A percentile compares a stretch with the other conserved stretches of the same genome.
These are phyloP conservation scores for Talaromyces sp. DNA, from an alignment of 2,329 filamentous ascomycete genomes.

Conservation along the genomic window DNA sequence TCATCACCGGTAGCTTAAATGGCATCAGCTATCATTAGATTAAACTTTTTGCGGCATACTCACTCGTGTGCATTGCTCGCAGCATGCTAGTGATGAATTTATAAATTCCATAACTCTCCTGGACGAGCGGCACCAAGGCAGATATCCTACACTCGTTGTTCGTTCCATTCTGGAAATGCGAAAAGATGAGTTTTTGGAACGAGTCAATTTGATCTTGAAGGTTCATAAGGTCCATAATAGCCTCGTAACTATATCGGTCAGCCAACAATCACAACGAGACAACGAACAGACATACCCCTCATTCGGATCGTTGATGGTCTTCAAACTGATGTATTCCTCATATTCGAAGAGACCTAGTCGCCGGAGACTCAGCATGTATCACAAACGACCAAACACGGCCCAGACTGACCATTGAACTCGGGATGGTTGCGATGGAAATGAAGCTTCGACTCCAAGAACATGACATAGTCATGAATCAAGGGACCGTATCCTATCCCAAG, in stretches of 20 bases:
- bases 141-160: slow-evolving; percentile 98
- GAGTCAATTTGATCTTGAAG: slow-evolving; percentile 97
- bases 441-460: slow-evolving; percentile 89
- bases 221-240: slow-evolving; percentile 92
- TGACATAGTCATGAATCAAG: slow-evolving; percentile 94
- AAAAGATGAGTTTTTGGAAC: slow-evolving; percentile 98
- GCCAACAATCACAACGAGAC: slow-evolving; percentile 9
- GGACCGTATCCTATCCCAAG: slow-evolving; percentile 67
- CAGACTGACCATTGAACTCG: slow-evolving; percentile 78
- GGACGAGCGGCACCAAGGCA: slow-evolving; percentile 84
- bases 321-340: slow-evolving; percentile 96
- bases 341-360: slow-evolving; percentile 81
- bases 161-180: slow-evolving; percentile 83
- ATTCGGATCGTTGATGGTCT: slow-evolving; percentile 97
- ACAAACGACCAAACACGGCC: not conserved
- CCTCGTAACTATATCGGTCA: slow-evolving; percentile 62
- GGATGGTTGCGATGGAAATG: slow-evolving; percentile 95
- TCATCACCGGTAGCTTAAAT: slow-evolving; percentile 77
- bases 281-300: slow-evolving; percentile 62
- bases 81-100: slow-evolving; percentile 99
- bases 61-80: slow-evolving; percentile 92
- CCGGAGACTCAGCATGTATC: slow-evolving; percentile 3
- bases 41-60: slow-evolving; percentile 31
- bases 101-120: slow-evolving; percentile 98
- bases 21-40: not conserved